Conservation (phyloP, 805 yeast genomes). For the Myxozyma neglecta region DNA sequence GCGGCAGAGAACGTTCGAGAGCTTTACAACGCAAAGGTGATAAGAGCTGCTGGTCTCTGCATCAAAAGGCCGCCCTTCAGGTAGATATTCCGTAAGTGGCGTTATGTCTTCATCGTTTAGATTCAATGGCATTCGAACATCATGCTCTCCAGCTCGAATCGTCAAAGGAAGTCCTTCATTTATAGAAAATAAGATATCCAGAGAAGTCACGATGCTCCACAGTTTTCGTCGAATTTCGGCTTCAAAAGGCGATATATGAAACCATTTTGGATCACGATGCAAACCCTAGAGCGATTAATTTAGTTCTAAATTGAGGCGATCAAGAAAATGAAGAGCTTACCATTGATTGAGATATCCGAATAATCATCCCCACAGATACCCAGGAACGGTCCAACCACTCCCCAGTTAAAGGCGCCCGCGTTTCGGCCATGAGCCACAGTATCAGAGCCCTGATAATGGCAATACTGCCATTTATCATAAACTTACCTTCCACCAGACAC, state of each 20-base stretch:
- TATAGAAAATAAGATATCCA: slow-evolving; percentile 36
- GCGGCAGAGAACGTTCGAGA: slow-evolving; percentile 22
- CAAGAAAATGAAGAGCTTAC: background rate
- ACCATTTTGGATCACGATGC: slow-evolving; percentile 42
- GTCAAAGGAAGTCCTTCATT: slow-evolving; percentile 39
- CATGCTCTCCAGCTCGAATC: slow-evolving; percentile 35
- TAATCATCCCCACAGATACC: slow-evolving; percentile 37
- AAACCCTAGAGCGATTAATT: slow-evolving; percentile 31
- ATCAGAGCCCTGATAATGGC: slow-evolving; percentile 36
- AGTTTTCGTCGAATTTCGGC: slow-evolving; percentile 37
- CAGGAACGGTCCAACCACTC: slow-evolving; percentile 36
- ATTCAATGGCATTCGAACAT: slow-evolving; percentile 35
- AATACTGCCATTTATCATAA: slow-evolving; percentile 38
- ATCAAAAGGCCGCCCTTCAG: slow-evolving; percentile 25
- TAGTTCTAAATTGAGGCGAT: background rate
- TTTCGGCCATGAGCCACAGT: slow-evolving; percentile 38
- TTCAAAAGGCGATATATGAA: slow-evolving; percentile 37
- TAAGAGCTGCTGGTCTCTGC: slow-evolving; percentile 34
- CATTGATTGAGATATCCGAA: slow-evolving; percentile 40
- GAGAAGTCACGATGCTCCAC: slow-evolving; percentile 34
- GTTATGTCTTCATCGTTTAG: slow-evolving; percentile 35
- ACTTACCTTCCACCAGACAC: slow-evolving; percentile 37
- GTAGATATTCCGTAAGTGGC: slow-evolving; percentile 25
- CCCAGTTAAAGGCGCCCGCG: slow-evolving; percentile 21
- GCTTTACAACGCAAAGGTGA: slow-evolving; percentile 24